phyloP scores from a whole-genome alignment of 306 rosid genomes.

The Spatholobus suberectus region DNA sequence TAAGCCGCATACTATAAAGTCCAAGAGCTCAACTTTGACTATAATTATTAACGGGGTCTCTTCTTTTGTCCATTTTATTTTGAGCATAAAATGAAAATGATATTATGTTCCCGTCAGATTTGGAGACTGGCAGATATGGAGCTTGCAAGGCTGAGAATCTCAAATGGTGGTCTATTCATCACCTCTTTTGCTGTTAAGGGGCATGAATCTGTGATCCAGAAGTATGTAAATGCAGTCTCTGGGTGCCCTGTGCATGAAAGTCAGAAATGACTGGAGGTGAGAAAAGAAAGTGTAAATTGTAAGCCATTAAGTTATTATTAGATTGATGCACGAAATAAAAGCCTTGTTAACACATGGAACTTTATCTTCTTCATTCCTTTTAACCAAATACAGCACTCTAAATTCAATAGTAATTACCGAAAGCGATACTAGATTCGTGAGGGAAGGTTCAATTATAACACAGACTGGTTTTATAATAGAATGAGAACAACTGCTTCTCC shows the following conservation, averaged over 20 bases:
- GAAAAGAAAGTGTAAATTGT: not conserved
- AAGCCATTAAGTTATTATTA: not conserved
- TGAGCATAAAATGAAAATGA: slow-evolving; percentile 26
- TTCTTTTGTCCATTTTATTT: slow-evolving; percentile 30
- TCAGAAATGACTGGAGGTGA: not conserved
- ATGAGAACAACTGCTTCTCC: not conserved
- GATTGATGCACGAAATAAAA: not conserved
- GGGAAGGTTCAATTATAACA: not conserved
- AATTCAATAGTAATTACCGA: slow-evolving; percentile 15
- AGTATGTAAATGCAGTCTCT: slow-evolving; percentile 73
- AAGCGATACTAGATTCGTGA: not conserved
- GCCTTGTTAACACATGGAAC: not conserved
- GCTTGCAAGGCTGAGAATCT: slow-evolving; percentile 85
- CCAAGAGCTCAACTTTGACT: slow-evolving; percentile 25
- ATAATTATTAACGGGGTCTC: slow-evolving; percentile 16
- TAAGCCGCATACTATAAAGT: slow-evolving; percentile 27
- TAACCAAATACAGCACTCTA: not conserved
- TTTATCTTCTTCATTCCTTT: not conserved
- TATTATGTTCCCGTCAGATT: slow-evolving; percentile 49
- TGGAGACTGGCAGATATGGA: slow-evolving; percentile 82
- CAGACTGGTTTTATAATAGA: not conserved
- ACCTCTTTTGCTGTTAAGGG: slow-evolving; percentile 81
- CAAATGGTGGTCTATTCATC: slow-evolving; percentile 78
- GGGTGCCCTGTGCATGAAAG: slow-evolving; percentile 67
- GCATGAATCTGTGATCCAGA: slow-evolving; percentile 98